Conservation (phyloP, 305 asterid genomes). For the Fraxinus dipetala region DNA sequence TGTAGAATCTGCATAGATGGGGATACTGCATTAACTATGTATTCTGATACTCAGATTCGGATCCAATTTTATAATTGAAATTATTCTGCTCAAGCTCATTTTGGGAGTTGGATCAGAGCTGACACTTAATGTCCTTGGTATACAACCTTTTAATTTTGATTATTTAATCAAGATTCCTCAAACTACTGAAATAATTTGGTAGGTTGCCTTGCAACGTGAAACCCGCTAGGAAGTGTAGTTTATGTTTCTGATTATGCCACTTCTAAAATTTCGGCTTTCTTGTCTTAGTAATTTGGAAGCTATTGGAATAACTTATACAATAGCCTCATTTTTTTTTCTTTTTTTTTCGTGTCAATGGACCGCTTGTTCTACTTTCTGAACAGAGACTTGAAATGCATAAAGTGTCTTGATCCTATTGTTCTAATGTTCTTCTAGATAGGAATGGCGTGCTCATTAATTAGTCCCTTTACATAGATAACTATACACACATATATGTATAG, state of each 20-base stretch:
- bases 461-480: background rate
- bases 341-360: background rate
- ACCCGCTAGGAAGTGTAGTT: background rate
- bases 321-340: background rate
- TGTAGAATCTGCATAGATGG: conserved; percentile 6
- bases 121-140: background rate
- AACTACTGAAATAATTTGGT: background rate
- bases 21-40: conserved; percentile 1
- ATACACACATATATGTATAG: too few species aligned
- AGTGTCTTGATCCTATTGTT: conserved; percentile 11
- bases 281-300: background rate
- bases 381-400: conserved; percentile 11
- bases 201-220: background rate
- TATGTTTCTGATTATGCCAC: background rate
- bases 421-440: background rate
- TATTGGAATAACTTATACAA: background rate
- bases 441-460: conserved; percentile 15
- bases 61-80: background rate
- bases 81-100: background rate
- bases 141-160: background rate
- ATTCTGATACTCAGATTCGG: conserved; percentile 12
- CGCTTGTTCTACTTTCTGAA: conserved; percentile 11
- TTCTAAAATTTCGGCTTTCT: background rate
- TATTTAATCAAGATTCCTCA: background rate
- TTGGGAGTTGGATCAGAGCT: conserved; percentile 1